Evolutionary conservation across 1,284 basidiomycete species (phyloP).

Genomic region (Lignosus rhinocerotis): DNA sequence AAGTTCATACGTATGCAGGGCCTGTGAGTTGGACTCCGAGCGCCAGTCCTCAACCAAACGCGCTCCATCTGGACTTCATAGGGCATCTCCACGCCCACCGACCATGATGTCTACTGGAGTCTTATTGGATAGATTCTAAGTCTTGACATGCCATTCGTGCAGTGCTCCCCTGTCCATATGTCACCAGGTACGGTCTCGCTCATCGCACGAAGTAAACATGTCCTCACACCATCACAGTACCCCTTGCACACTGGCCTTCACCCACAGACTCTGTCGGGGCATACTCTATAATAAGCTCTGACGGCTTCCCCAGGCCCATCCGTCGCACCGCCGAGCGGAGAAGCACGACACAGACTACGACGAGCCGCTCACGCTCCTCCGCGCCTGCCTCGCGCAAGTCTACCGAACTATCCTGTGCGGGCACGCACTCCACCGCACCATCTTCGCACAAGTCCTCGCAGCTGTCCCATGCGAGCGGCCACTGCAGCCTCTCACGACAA

Average conservation of each 20-base stretch:
- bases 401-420: not conserved
- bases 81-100: slow-evolving; percentile 2
- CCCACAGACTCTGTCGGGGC: slow-evolving; percentile 6
- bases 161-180: slow-evolving; percentile 1
- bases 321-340: slow-evolving; percentile 5
- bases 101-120: slow-evolving; percentile 6
- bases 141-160: slow-evolving; percentile 5
- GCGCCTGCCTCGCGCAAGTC: not conserved
- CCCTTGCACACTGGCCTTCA: not conserved
- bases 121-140: slow-evolving; percentile 1
- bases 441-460: not conserved
- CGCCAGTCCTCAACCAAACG: slow-evolving; percentile 3
- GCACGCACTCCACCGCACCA: not conserved
- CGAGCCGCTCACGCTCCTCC: slow-evolving; percentile 3
- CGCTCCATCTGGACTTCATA: slow-evolving; percentile 4
- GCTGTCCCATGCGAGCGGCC: not conserved
- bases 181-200: not conserved
- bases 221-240: not conserved
- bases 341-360: slow-evolving; percentile 9
- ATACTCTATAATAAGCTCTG: slow-evolving; percentile 8
- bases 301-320: slow-evolving; percentile 9
- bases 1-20: slow-evolving; percentile 7
- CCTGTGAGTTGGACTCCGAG: slow-evolving; percentile 1
- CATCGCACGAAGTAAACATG: not conserved
- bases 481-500: not conserved